A percentile compares a stretch with the other conserved stretches of the same genome.
Conservation (phyloP, 2,329 filamentous ascomycete species). For the Colletotrichum theobromicola region DNA sequence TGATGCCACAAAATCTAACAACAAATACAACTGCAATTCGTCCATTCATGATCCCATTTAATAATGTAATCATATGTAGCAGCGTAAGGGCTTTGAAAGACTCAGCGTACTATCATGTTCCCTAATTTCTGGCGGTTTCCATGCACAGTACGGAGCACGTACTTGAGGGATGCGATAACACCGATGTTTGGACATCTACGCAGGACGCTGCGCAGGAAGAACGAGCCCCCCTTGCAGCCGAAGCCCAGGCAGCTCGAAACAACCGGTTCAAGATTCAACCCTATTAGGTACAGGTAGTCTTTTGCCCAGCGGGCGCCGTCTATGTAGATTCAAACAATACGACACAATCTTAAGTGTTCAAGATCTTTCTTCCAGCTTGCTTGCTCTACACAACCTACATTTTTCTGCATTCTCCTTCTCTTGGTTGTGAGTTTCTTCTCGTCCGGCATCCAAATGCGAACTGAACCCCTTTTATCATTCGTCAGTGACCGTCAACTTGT, state of each 20-base stretch:
- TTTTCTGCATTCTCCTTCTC: neutral
- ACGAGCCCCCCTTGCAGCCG: neutral
- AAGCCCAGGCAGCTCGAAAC: neutral
- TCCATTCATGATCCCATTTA: no score
- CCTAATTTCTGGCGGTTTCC: fast-evolving
- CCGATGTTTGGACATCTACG: no score
- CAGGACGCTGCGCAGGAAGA: neutral
- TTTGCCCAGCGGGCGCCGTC: neutral
- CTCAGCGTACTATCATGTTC: neutral
- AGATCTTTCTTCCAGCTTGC: neutral
- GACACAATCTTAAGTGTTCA: neutral
- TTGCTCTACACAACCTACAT: neutral
- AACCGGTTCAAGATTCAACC: neutral
- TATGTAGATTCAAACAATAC: neutral
- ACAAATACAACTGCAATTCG: no score
- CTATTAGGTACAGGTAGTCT: no score
- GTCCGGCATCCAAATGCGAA: neutral
- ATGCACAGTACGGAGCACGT: neutral
- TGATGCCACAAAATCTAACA: no score
- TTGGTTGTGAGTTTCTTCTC: neutral
- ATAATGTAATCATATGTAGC: no score
- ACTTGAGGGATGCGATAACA: neutral
- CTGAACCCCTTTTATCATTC: neutral
- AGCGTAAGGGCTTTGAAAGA: no score
- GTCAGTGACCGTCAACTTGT: neutral